These are phyloP conservation scores for Graphilbum fragrans DNA, from an alignment of 2,329 filamentous ascomycete genomes.

Conservation along the genomic window DNA sequence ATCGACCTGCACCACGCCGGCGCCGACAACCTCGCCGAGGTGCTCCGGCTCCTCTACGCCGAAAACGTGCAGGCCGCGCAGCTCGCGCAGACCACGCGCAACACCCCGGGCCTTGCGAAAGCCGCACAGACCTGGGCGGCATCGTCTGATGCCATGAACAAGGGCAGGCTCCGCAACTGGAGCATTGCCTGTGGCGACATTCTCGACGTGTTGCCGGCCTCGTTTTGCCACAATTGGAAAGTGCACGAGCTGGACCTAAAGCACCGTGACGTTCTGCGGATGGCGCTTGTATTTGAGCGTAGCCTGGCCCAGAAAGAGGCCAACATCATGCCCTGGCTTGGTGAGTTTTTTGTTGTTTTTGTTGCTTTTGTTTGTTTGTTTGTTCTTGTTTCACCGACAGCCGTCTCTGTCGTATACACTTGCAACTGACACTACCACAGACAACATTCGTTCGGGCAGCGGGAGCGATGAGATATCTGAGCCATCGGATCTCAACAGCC, in stretches of 20 bases:
- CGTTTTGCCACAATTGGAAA: not conserved
- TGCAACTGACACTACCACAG: no score
- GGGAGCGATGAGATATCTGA: no score
- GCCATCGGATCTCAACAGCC: no score
- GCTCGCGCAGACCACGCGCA: not conserved
- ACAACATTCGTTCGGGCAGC: no score
- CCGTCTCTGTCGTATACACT: no score
- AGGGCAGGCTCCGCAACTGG: not conserved
- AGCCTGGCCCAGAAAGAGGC: not conserved
- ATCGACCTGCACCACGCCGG: slow-evolving; percentile 33
- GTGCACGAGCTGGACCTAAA: not conserved
- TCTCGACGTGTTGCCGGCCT: not conserved
- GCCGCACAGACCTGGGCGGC: slow-evolving; percentile 21
- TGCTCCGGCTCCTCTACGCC: slow-evolving; percentile 26
- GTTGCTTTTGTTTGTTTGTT: not conserved
- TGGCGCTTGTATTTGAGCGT: not conserved
- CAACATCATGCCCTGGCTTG: not conserved
- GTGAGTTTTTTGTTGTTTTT: not conserved
- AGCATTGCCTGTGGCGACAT: not conserved
- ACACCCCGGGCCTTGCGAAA: not conserved
- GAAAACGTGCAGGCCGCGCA: slow-evolving; percentile 8
- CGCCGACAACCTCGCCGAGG: slow-evolving; percentile 34
- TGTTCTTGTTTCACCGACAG: no score
- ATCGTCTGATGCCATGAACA: not conserved
- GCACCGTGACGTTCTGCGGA: not conserved